Evolutionary conservation across 1,139 yeast genomes (phyloP).

Genomic region (Spathaspora sp.): DNA sequence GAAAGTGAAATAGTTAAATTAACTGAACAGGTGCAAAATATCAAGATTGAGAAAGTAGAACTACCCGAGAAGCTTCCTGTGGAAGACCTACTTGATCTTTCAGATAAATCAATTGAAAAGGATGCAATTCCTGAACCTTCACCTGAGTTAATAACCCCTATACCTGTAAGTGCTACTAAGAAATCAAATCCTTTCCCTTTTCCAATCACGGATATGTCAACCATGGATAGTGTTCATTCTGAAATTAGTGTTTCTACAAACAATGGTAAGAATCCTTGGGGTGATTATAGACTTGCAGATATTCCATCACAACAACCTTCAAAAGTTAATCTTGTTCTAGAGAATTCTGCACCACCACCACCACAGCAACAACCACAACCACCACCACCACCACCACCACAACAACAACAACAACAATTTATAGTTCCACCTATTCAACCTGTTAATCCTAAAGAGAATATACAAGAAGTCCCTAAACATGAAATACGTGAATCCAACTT

Average conservation of each 20-base stretch:
- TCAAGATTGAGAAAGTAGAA: neutral
- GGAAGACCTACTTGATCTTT: constrained; percentile 8
- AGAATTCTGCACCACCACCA: neutral
- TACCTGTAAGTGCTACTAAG: neutral
- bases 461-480: constrained; percentile 10
- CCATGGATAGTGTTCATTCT: constrained; percentile 1
- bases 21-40: neutral
- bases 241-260: constrained; percentile 3
- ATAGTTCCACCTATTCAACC: neutral
- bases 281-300: constrained; percentile 17
- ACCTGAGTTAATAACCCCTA: neutral
- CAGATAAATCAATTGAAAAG: constrained; percentile 3
- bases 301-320: constrained; percentile 2
- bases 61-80: neutral
- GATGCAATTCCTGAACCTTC: neutral
- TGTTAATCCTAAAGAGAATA: neutral
- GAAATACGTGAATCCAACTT: constrained; percentile 22
- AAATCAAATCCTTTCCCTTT: constrained; percentile 15
- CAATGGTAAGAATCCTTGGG: constrained; percentile 27
- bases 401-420: neutral
- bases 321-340: neutral
- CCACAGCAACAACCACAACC: no score
- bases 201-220: constrained; percentile 1
- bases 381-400: no score
- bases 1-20: neutral